A percentile compares a stretch with the other conserved stretches of the same genome.
Evolutionary conservation across 495 filamentous ascomycete species (phyloP).

Genomic region (Tuber brumale): DNA sequence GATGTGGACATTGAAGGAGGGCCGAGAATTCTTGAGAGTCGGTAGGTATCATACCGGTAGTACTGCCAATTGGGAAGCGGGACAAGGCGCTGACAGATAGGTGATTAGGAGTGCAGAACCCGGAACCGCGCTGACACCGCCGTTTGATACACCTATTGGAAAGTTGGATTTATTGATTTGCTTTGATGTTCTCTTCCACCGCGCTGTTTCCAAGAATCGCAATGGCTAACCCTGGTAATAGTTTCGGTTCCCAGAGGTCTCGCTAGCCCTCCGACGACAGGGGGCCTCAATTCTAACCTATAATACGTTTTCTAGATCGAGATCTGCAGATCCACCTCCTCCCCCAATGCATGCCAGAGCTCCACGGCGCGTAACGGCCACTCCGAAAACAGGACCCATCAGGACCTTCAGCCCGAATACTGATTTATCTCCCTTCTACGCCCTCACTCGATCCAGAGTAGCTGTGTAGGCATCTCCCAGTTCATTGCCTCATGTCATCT

Average conservation of each 20-base stretch:
- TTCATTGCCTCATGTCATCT: no score
- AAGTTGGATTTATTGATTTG: conserved; percentile 74
- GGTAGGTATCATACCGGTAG: conserved; percentile 26
- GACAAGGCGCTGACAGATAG: neutral
- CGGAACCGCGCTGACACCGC: conserved; percentile 47
- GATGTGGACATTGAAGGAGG: conserved; percentile 62
- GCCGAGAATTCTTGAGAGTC: conserved; percentile 59
- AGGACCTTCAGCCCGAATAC: no score
- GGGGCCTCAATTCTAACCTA: conserved; percentile 74
- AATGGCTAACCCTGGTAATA: conserved; percentile 4
- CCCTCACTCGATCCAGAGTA: no score
- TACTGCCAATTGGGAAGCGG: no score
- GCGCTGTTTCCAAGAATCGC: neutral
- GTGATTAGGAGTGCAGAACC: conserved; percentile 41
- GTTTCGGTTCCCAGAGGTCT: conserved; percentile 75
- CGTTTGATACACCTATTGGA: conserved; percentile 67
- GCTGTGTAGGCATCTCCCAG: no score
- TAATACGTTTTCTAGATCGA: no score
- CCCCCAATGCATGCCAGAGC: no score
- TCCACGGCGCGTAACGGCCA: no score
- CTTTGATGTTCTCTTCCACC: conserved; percentile 64
- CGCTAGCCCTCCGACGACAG: conserved; percentile 58
- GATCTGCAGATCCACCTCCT: no score
- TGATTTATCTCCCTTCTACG: no score
- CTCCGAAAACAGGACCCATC: no score